phyloP scores from a whole-genome alignment of 2,329 filamentous ascomycete species.

The Fusarium napiforme region DNA sequence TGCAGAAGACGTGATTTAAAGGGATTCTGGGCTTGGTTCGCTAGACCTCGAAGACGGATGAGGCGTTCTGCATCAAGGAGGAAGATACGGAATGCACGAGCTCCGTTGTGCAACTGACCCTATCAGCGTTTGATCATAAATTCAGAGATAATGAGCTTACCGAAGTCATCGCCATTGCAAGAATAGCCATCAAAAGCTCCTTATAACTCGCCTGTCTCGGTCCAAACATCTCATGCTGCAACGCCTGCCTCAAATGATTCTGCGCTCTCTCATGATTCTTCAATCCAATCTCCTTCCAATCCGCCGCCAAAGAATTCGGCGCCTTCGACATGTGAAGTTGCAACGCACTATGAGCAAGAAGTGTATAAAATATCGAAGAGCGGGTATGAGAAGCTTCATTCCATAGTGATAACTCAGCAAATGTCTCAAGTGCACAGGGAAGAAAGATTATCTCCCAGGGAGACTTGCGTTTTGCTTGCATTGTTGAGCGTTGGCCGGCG shows the following conservation, averaged over 20 bases:
- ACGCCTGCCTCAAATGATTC: slow-evolving; percentile 47
- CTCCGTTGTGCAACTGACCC: slow-evolving; percentile 28
- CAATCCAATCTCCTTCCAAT: slow-evolving; percentile 46
- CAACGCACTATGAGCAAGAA: slow-evolving; percentile 57
- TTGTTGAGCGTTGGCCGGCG: slow-evolving; percentile 43
- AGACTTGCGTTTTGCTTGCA: slow-evolving; percentile 50
- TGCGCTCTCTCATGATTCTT: slow-evolving; percentile 48
- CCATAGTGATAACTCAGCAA: slow-evolving; percentile 55
- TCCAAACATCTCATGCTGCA: slow-evolving; percentile 48
- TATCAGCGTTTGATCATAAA: fast-evolving
- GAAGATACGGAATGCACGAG: slow-evolving; percentile 37
- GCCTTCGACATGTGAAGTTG: slow-evolving; percentile 47
- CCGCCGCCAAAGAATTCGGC: slow-evolving; percentile 1
- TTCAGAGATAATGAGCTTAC: not conserved
- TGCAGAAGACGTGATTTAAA: slow-evolving; percentile 57
- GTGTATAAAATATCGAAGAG: slow-evolving; percentile 52
- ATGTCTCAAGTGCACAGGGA: slow-evolving; percentile 53
- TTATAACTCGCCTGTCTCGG: slow-evolving; percentile 55
- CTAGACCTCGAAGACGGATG: slow-evolving; percentile 52
- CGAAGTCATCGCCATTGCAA: slow-evolving; percentile 45
- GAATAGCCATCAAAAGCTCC: slow-evolving; percentile 56
- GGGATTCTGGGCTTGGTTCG: slow-evolving; percentile 49
- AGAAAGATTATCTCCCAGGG: slow-evolving; percentile 58
- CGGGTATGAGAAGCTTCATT: slow-evolving; percentile 53
- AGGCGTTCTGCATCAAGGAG: slow-evolving; percentile 57